These are phyloP conservation scores for Antarctomyces pellizariae DNA, from an alignment of 495 filamentous ascomycete species.

Conservation along the genomic window DNA sequence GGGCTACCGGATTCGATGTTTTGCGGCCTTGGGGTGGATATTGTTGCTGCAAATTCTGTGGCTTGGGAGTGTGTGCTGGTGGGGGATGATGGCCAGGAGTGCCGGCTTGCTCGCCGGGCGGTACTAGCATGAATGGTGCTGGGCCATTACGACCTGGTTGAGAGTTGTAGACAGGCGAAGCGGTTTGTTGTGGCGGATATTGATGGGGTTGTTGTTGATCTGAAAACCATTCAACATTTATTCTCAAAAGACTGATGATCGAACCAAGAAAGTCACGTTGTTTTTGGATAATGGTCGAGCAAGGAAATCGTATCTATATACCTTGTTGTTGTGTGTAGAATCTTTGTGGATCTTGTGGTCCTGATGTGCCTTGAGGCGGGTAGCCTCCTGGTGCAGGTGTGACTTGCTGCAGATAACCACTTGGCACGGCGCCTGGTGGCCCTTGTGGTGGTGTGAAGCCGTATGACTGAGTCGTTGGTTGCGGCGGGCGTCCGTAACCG, in stretches of 20 bases:
- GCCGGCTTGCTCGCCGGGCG: slow-evolving; percentile 5
- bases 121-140: slow-evolving; percentile 18
- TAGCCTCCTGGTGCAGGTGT: slow-evolving; percentile 11
- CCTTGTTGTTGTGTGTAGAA: slow-evolving; percentile 44
- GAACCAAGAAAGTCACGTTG: neutral
- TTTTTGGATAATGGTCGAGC: neutral
- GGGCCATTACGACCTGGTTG: slow-evolving; percentile 12
- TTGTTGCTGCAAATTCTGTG: slow-evolving; percentile 5
- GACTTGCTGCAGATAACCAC: slow-evolving; percentile 16
- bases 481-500: slow-evolving; percentile 32
- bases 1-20: slow-evolving; percentile 19
- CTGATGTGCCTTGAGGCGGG: slow-evolving; percentile 23
- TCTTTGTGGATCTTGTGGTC: slow-evolving; percentile 38
- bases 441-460: slow-evolving; percentile 15
- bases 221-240: slow-evolving; percentile 16
- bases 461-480: slow-evolving; percentile 40
- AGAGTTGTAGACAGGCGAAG: slow-evolving; percentile 11
- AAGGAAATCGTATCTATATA: slow-evolving; percentile 12
- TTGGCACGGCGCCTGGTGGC: slow-evolving; percentile 8
- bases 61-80: slow-evolving; percentile 19
- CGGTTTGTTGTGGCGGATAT: slow-evolving; percentile 11
- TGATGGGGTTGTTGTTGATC: slow-evolving; percentile 13
- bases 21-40: slow-evolving; percentile 16
- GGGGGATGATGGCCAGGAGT: slow-evolving; percentile 6
- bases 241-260: slow-evolving; percentile 5